Percentiles rank a stretch among this genome's conserved stretches.
These are phyloP conservation scores for Hericium coralloides DNA, from an alignment of 768 basidiomycete species.

Conservation along the genomic window DNA sequence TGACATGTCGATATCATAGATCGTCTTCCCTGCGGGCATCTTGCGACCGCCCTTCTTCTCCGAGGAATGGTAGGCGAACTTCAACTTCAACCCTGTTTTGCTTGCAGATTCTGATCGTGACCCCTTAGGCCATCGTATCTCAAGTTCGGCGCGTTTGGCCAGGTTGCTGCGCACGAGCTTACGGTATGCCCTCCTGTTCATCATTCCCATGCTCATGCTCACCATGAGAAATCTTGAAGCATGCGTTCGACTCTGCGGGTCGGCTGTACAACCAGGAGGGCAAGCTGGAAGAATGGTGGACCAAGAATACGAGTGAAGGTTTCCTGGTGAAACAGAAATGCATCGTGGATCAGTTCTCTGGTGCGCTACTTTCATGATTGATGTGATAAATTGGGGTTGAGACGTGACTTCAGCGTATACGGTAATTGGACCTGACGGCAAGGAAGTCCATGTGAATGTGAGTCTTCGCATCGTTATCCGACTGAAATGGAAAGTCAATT, in stretches of 20 bases:
- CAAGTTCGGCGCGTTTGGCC: constrained; percentile 87
- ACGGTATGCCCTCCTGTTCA: constrained; percentile 37
- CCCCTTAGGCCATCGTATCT: constrained; percentile 73
- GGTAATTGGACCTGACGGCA: constrained; percentile 80
- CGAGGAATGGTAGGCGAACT: constrained; percentile 49
- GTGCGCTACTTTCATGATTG: constrained; percentile 26
- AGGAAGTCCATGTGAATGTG: constrained; percentile 79
- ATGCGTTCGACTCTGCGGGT: constrained; percentile 87
- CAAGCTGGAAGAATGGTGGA: constrained; percentile 89
- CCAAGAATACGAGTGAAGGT: constrained; percentile 72
- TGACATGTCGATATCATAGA: constrained; percentile 32
- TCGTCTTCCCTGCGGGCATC: constrained; percentile 96
- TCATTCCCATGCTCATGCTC: background rate
- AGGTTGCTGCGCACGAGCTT: constrained; percentile 87
- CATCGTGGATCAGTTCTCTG: constrained; percentile 87
- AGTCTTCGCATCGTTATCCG: constrained; percentile 18
- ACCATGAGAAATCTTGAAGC: constrained; percentile 31
- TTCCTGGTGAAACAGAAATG: constrained; percentile 82
- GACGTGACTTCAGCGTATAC: constrained; percentile 48
- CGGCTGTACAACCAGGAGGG: constrained; percentile 87
- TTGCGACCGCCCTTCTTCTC: constrained; percentile 89
- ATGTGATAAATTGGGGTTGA: background rate
- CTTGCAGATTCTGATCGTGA: constrained; percentile 1
- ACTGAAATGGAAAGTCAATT: too few relatives aligned
- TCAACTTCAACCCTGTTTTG: background rate